A percentile compares a stretch with the other conserved stretches of the same genome.
Evolutionary conservation across 805 yeast genomes (phyloP).

Genomic region (Yarrowia sp.): DNA sequence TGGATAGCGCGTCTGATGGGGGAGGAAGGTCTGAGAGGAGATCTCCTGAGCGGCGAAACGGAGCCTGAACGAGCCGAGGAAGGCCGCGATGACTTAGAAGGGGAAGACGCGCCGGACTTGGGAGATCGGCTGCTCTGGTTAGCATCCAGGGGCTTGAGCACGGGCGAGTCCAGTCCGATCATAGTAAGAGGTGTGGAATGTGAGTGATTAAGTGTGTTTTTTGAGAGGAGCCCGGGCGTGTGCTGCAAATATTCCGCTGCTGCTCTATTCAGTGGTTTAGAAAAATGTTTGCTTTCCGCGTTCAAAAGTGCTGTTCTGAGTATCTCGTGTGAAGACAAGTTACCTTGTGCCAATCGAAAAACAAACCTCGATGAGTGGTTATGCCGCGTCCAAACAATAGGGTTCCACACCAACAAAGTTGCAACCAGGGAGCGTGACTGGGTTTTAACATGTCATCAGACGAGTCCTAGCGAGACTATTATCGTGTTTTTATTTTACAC

Average conservation of each 20-base stretch:
- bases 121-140: slow-evolving; percentile 18
- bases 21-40: not conserved
- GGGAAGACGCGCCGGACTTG: slow-evolving; percentile 14
- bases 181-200: slow-evolving; percentile 2
- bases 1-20: slow-evolving; percentile 18
- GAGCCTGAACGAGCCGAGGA: slow-evolving; percentile 12
- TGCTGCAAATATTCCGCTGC: not conserved
- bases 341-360: not conserved
- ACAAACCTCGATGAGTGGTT: slow-evolving; percentile 11
- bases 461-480: no score
- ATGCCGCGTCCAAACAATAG: slow-evolving; percentile 12
- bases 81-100: not conserved
- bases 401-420: slow-evolving; percentile 9
- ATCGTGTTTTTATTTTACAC: not conserved
- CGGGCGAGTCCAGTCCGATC: slow-evolving; percentile 23
- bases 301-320: not conserved
- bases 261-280: not conserved
- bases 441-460: not conserved
- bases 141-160: slow-evolving; percentile 14
- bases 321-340: not conserved
- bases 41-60: slow-evolving; percentile 2
- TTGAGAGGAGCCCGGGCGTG: not conserved
- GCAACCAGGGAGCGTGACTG: slow-evolving; percentile 21
- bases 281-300: not conserved
- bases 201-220: not conserved